phyloP scores from a whole-genome alignment of 176 grass and related monocot species.

The Ananas comosus region DNA sequence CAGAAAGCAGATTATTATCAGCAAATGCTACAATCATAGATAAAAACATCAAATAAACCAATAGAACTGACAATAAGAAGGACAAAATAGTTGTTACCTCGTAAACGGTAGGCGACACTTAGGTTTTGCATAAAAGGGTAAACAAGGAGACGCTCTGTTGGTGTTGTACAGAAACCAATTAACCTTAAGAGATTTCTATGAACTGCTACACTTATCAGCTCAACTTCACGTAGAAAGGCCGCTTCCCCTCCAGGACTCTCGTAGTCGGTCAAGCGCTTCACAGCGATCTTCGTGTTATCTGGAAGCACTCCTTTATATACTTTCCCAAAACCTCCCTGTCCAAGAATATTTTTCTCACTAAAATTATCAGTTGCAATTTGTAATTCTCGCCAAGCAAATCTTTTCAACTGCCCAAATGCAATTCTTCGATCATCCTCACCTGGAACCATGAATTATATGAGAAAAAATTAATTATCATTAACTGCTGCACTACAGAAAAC shows the following conservation, averaged over 20 bases:
- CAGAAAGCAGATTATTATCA: no score
- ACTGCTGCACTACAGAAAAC: neutral
- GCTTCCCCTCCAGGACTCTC: conserved; percentile 90
- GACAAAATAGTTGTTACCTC: conserved; percentile 51
- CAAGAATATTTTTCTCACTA: conserved; percentile 91
- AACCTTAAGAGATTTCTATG: conserved; percentile 93
- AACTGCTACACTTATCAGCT: conserved; percentile 97
- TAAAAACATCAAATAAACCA: neutral
- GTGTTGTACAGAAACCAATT: conserved; percentile 93
- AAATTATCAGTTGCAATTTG: conserved; percentile 84
- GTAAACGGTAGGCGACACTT: conserved; percentile 85
- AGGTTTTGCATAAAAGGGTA: conserved; percentile 99
- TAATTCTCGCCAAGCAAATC: conserved; percentile 88
- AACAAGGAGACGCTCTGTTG: conserved; percentile 84
- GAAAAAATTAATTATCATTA: neutral
- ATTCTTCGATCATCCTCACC: conserved; percentile 93
- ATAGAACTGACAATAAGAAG: conserved; percentile 2
- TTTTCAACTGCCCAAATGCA: conserved; percentile 92
- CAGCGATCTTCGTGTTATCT: conserved; percentile 93
- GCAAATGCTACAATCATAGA: neutral
- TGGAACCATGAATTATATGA: conserved; percentile 24
- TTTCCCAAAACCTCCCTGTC: conserved; percentile 97
- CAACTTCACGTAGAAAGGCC: conserved; percentile 92
- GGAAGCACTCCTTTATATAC: conserved; percentile 94
- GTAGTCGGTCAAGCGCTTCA: conserved; percentile 89